Percentiles rank a stretch among this genome's conserved stretches.
Conservation (phyloP, 208 protist genomes). For the Borovskyia barvae region DNA sequence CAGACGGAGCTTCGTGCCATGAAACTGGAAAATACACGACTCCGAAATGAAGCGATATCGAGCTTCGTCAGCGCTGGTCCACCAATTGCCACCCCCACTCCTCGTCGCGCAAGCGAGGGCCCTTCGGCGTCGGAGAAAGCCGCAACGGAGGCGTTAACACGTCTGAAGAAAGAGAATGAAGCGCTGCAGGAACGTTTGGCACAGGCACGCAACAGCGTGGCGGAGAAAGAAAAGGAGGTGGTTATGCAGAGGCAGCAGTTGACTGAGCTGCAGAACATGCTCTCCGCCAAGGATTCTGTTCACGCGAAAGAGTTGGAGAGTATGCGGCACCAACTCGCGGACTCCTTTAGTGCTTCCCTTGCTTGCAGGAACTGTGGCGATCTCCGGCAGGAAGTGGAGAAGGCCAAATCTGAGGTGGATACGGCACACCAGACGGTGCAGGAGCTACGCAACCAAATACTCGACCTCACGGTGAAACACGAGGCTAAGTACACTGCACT, state of each 20-base stretch:
- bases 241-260: conserved; percentile 35
- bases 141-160: conserved; percentile 9
- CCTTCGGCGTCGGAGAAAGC: conserved; percentile 3
- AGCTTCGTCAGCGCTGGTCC: background rate
- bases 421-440: conserved; percentile 19
- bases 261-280: conserved; percentile 16
- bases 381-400: conserved; percentile 27
- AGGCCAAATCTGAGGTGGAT: conserved; percentile 14
- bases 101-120: background rate
- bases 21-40: conserved; percentile 20
- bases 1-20: conserved; percentile 13
- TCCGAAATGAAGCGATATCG: conserved; percentile 12
- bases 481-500: conserved; percentile 36
- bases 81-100: conserved; percentile 1
- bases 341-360: conserved; percentile 16
- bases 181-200: conserved; percentile 39
- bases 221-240: conserved; percentile 50
- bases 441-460: conserved; percentile 19
- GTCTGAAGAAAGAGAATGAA: conserved; percentile 27
- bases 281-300: conserved; percentile 17
- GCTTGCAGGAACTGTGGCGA: conserved; percentile 15
- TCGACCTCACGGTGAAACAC: conserved; percentile 28
- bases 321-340: conserved; percentile 20
- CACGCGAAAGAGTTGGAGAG: conserved; percentile 14
- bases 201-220: conserved; percentile 36